phyloP scores from a whole-genome alignment of 169 alveolate species.

The Cryptosporidium felis region DNA sequence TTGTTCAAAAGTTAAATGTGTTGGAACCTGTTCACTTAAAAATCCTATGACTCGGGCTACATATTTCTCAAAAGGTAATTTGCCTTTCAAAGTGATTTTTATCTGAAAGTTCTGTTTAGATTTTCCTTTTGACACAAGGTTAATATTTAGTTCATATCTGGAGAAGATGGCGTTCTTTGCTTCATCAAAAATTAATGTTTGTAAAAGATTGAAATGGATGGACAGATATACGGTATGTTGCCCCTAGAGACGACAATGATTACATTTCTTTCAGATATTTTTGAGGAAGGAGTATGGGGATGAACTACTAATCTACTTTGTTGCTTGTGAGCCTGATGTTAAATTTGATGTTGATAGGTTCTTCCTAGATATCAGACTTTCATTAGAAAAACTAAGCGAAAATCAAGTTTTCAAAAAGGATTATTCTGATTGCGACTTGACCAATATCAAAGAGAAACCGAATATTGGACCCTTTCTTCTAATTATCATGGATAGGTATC shows the following conservation, averaged over 20 bases:
- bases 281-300: background rate
- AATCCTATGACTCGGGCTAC: background rate
- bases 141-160: background rate
- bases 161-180: constrained; percentile 5
- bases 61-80: constrained; percentile 15
- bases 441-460: too few species aligned
- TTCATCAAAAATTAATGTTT: background rate
- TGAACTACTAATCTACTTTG: background rate
- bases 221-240: constrained; percentile 4
- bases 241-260: background rate
- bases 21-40: background rate
- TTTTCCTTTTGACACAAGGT: background rate
- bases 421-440: too few species aligned
- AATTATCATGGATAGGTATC: too few species aligned
- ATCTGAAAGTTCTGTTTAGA: background rate
- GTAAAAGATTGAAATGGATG: background rate
- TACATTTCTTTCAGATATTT: background rate
- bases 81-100: background rate
- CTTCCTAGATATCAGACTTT: background rate
- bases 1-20: background rate
- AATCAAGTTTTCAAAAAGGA: too few species aligned
- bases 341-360: background rate
- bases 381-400: too few species aligned
- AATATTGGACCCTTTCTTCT: too few species aligned
- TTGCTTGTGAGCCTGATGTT: background rate